A percentile compares a stretch with the other conserved stretches of the same genome.
These are phyloP conservation scores for Vitis rotundifolia DNA, from an alignment of 164 flowering plant species.

Conservation along the genomic window DNA sequence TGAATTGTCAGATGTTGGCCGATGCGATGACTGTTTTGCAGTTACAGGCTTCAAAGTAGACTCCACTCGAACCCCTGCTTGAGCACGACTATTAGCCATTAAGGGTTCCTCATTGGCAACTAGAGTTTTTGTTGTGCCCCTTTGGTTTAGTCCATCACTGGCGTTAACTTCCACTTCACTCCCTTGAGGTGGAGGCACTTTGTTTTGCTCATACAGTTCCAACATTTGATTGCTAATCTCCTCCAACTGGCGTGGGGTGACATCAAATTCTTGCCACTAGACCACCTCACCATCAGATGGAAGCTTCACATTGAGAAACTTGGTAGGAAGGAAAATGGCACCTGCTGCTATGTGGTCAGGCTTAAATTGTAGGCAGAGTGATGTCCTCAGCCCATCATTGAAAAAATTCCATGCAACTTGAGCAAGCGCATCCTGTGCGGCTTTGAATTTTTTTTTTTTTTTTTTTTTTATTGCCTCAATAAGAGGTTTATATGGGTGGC, in stretches of 20 bases:
- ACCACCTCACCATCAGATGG: constrained; percentile 85
- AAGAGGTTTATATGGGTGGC: constrained; percentile 84
- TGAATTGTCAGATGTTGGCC: constrained; percentile 32
- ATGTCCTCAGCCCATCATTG: constrained; percentile 90
- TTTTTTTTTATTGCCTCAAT: constrained; percentile 87
- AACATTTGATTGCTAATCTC: constrained; percentile 99
- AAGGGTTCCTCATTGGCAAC: constrained; percentile 46
- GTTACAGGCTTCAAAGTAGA: constrained; percentile 26
- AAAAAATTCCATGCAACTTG: constrained; percentile 48
- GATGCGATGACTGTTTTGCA: constrained; percentile 30
- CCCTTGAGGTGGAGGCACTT: constrained; percentile 64
- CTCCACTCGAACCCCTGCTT: constrained; percentile 15
- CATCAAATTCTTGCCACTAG: constrained; percentile 96
- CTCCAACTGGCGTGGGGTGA: constrained; percentile 86
- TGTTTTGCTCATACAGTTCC: constrained; percentile 93
- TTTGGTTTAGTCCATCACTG: constrained; percentile 45
- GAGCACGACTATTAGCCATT: constrained; percentile 15
- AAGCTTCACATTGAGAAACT: constrained; percentile 81
- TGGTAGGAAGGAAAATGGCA: constrained; percentile 90
- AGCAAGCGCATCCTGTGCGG: constrained; percentile 78
- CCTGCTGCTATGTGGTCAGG: constrained; percentile 89
- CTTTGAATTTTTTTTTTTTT: too few relatives aligned
- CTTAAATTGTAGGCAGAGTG: constrained; percentile 86
- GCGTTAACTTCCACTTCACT: constrained; percentile 79
- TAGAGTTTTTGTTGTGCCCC: constrained; percentile 37